Conservation (phyloP, 1,139 yeast species). For the Geotrichum restrictum region DNA sequence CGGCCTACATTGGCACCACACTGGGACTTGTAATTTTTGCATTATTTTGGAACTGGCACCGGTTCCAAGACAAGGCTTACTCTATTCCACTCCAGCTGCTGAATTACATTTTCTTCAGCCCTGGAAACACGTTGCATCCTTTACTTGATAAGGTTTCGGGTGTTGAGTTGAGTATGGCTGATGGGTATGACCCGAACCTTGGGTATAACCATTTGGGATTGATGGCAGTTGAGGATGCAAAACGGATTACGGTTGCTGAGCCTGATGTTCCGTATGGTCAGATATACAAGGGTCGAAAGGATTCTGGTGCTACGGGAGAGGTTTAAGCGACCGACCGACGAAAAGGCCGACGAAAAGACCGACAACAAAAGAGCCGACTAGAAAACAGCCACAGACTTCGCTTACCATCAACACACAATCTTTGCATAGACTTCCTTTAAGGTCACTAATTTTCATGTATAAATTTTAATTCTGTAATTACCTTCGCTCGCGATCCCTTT, state of each 20-base stretch:
- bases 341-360: no score
- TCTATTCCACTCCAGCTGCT: conserved; percentile 15
- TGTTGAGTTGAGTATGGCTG: conserved; percentile 16
- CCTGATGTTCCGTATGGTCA: conserved; percentile 21
- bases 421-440: no score
- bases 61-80: conserved; percentile 13
- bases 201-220: conserved; percentile 21
- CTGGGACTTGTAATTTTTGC: neutral
- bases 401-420: no score
- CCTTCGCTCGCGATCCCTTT: no score
- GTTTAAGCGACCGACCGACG: no score
- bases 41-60: conserved; percentile 10
- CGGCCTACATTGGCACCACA: neutral
- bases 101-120: conserved; percentile 17
- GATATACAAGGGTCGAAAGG: conserved; percentile 3
- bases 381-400: no score
- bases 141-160: conserved; percentile 9
- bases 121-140: conserved; percentile 13
- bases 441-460: no score
- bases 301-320: neutral
- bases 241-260: conserved; percentile 11
- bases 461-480: no score
- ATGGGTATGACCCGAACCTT: conserved; percentile 19
- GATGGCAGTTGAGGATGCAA: conserved; percentile 17
- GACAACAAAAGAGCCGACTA: no score